Evolutionary conservation across 1,284 basidiomycete species (phyloP), one percentile per base, ranked within the genome.

Genomic region (Puccinia coronata): DNA sequence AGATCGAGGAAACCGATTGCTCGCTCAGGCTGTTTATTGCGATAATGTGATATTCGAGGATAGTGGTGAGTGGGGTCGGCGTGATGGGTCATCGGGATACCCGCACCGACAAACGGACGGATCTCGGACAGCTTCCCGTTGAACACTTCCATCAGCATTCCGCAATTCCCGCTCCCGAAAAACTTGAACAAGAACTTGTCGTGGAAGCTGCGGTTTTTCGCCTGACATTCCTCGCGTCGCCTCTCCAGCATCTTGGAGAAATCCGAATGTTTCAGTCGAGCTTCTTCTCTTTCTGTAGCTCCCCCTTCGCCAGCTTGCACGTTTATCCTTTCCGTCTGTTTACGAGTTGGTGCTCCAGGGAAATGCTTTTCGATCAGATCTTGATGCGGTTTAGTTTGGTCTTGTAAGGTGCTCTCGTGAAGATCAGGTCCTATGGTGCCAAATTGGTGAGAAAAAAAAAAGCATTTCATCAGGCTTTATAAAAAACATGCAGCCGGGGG

Each of bases 131-230:
- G 39, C 6, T 67, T 39, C 11, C 75, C 75, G 43, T 28, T 41
- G 11, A 65, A 65, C 20, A 77, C 31, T 67, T 77, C 75, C 25
- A 77, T 63, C n/a, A 77, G 39, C 39, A 77, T 49, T 14, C 43
- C 75, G 49, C 75, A 77, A 67, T 77, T 77, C 1, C 75, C 75
- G 34, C 75, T 77, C 3, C 75, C 75, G 34, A 77, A 77, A 23
- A 77, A 51, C 34, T 67, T 65, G 63, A 67, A 77, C 23, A 47
- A 53, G 31, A 77, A 65, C 2, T 23, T 53, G 3, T 65, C 59
- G 63, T 77, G 61, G 43, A 77, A 77, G 47, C 59, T 63, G 20
- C 43, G 20, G n/a, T 77, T 77, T 3, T 34, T 77, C 16, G 2
- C 28, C 28, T 20, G 49, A 20, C 61, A 77, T 77, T 77, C 75